Evolutionary conservation across 2,329 filamentous ascomycete genomes (phyloP).

Genomic region (Fusarium proliferatum): DNA sequence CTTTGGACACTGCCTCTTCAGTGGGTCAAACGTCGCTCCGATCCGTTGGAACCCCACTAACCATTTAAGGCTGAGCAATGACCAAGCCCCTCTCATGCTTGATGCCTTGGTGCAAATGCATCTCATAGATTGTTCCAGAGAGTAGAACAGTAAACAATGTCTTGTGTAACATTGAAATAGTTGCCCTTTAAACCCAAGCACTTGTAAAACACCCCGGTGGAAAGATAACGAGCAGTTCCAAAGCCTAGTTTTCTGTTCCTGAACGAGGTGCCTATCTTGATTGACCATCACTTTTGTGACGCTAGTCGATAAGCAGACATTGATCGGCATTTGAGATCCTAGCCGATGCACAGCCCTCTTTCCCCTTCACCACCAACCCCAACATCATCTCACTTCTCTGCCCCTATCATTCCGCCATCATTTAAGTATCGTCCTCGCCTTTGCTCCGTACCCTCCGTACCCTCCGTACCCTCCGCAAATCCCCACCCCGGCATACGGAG

Average conservation of each 20-base stretch:
- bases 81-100: conserved; percentile 14
- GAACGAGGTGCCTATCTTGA: conserved; percentile 8
- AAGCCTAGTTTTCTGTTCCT: not conserved
- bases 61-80: conserved; percentile 21
- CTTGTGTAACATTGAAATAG: not conserved
- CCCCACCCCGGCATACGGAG: conserved; percentile 17
- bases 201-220: not conserved
- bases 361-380: conserved; percentile 17
- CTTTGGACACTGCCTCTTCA: conserved; percentile 22
- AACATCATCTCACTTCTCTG: conserved; percentile 12
- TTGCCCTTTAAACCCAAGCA: not conserved
- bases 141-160: not conserved
- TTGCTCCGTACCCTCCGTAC: conserved; percentile 18
- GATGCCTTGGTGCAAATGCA: not conserved
- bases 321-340: conserved; percentile 16
- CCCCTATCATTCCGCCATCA: not conserved
- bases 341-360: conserved; percentile 18
- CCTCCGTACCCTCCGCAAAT: conserved; percentile 7
- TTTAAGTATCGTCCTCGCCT: not conserved
- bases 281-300: conserved; percentile 25
- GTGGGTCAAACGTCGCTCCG: conserved; percentile 28
- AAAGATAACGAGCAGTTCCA: not conserved
- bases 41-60: conserved; percentile 23
- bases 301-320: conserved; percentile 25
- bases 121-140: not conserved